Percentiles rank a stretch among this genome's conserved stretches.
Evolutionary conservation across 768 basidiomycete species (phyloP).

Genomic region (Tremella fuciformis): DNA sequence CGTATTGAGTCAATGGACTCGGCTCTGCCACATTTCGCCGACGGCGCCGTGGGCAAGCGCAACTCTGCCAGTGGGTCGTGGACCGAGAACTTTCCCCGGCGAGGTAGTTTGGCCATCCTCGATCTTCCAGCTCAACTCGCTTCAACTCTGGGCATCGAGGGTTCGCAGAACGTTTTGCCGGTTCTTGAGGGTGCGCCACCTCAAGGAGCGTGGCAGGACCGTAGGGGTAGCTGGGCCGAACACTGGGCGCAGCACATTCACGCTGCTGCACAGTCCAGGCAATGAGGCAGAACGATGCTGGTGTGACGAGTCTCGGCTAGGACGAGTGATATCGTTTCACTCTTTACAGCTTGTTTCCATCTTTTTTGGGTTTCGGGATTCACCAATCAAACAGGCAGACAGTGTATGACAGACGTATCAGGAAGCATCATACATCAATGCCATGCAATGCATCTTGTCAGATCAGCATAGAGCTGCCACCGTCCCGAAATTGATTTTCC

Average conservation of each 20-base stretch:
- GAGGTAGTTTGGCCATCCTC: slow-evolving; percentile 20
- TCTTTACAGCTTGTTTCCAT: too few species aligned
- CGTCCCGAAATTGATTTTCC: too few species aligned
- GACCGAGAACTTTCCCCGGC: slow-evolving; percentile 8
- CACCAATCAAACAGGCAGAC: too few species aligned
- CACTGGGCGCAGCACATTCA: slow-evolving; percentile 18
- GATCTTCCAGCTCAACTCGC: slow-evolving; percentile 7
- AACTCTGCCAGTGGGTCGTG: slow-evolving; percentile 1
- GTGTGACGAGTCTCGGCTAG: too few species aligned
- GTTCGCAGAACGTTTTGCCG: not conserved
- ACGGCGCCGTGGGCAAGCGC: not conserved
- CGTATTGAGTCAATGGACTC: not conserved
- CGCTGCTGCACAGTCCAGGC: not conserved
- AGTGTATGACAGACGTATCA: too few species aligned
- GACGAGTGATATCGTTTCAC: too few species aligned
- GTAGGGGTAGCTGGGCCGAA: slow-evolving; percentile 41
- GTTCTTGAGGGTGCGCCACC: not conserved
- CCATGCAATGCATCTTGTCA: too few species aligned
- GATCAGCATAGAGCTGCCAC: too few species aligned
- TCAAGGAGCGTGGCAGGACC: slow-evolving; percentile 23
- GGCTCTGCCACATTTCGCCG: too few species aligned
- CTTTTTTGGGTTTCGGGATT: too few species aligned
- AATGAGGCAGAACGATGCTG: too few species aligned
- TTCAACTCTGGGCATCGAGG: slow-evolving; percentile 6
- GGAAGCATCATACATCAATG: too few species aligned